Base-by-base conservation (phyloP, 2,329 filamentous ascomycete species). In the Arthrobotrys pseudoclavata region DNA sequence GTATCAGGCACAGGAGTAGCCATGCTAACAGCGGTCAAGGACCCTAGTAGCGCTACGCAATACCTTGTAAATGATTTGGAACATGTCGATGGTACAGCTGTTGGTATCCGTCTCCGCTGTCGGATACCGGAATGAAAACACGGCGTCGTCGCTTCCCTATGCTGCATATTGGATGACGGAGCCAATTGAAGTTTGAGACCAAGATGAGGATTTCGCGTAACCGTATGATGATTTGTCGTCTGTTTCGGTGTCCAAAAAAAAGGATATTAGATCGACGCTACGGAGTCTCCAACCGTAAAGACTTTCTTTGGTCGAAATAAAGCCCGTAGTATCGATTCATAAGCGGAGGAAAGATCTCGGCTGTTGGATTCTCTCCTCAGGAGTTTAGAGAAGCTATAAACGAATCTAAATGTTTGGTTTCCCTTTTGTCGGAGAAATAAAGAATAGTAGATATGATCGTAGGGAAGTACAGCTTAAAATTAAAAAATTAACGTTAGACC, bases 11-110 rank as follows among this genome's bases (percentile, higher is more conserved):
- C 31, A 4, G 69, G 69, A 74, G 62, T 50, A 53, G 69, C 69
- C 50, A 71, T 34, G 34, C 67, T 68, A 15, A 63, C 62, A 18
- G n/a, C 47, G 12, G 64, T 61, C 40, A 77, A 67, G 4, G 74
- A 77, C 42, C 74, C 74, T n/a, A 77, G 67, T 6, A 77, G 47
- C 31, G 74, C 74, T 52, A 77, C 61, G 47, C 74, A 77, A 42
- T 77, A 77, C 50, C 67, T 66, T 45, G 74, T 69, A 42, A 77
- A 77, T 31, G 74, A 77, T 67, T 66, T 71, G 42, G 74, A 66
- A 66, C 74, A 77, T 15, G 40, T 53, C 52, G 74, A 45, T 9
- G 67, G 26, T 40, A 6, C 29, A 53, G 50, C 50, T 60, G 45
- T 31, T 37, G 24, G 45, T 47, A 64, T 64, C 71, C 71, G 71